phyloP scores from a whole-genome alignment of 352 stramenopile species.

The Phytophthora fragariaefolia region DNA sequence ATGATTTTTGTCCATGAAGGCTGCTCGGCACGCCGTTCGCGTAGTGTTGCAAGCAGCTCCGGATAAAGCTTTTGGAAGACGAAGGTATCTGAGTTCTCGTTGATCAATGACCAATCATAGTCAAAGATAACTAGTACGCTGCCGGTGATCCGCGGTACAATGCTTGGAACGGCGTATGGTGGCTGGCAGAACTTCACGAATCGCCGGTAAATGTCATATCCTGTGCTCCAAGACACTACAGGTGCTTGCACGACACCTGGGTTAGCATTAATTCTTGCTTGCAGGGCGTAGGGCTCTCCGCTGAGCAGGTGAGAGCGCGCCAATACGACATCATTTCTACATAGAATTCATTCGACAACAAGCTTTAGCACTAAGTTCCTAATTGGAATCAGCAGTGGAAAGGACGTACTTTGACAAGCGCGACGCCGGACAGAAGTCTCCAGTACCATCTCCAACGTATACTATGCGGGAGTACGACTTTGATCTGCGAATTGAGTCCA shows the following conservation, averaged over 20 bases:
- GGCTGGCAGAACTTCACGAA: conserved; percentile 41
- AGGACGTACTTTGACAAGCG: conserved; percentile 53
- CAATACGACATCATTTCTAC: conserved; percentile 61
- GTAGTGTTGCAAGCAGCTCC: conserved; percentile 53
- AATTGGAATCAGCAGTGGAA: background rate
- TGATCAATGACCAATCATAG: conserved; percentile 87
- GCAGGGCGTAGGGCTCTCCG: conserved; percentile 43
- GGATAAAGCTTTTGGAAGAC: conserved; percentile 75
- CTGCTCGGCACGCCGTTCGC: conserved; percentile 25
- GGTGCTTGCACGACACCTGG: conserved; percentile 39
- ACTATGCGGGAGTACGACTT: conserved; percentile 54
- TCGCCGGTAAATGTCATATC: conserved; percentile 52
- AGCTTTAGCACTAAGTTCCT: conserved; percentile 1
- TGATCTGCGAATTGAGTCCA: conserved; percentile 56
- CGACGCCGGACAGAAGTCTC: conserved; percentile 67
- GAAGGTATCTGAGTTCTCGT: conserved; percentile 86
- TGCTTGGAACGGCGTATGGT: conserved; percentile 16
- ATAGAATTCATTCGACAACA: conserved; percentile 9
- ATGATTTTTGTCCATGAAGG: conserved; percentile 72
- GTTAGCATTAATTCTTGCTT: conserved; percentile 43
- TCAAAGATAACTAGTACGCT: conserved; percentile 76
- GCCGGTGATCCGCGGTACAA: conserved; percentile 9
- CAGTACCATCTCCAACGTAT: conserved; percentile 76
- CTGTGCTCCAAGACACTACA: conserved; percentile 58
- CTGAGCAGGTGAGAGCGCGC: conserved; percentile 43